These are phyloP conservation scores for Galerina marginata DNA, from an alignment of 768 basidiomycete genomes.

Conservation along the genomic window DNA sequence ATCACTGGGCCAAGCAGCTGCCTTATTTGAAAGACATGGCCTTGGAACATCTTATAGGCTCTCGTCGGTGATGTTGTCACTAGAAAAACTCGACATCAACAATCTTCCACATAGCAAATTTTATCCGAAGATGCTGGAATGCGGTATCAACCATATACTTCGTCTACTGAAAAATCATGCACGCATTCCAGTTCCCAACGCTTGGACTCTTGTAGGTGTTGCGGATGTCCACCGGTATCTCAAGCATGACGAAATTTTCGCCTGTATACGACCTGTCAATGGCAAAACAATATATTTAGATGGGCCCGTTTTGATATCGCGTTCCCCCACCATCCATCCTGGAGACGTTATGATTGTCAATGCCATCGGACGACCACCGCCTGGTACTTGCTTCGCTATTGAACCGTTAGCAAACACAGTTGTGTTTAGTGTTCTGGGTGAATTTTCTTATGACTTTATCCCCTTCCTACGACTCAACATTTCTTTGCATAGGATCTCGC, in stretches of 20 bases:
- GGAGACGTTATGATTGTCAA: conserved; percentile 66
- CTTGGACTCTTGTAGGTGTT: conserved; percentile 74
- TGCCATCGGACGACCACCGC: conserved; percentile 65
- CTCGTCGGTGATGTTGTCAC: conserved; percentile 52
- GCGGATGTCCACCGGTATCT: conserved; percentile 67
- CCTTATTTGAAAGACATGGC: conserved; percentile 59
- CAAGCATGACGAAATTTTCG: conserved; percentile 62
- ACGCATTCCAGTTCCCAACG: conserved; percentile 67
- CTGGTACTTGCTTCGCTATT: conserved; percentile 52
- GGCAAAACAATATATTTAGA: conserved; percentile 49
- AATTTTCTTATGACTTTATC: neutral
- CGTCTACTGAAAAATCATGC: conserved; percentile 69
- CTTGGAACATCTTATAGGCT: conserved; percentile 63
- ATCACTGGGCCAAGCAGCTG: conserved; percentile 50
- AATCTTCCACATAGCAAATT: conserved; percentile 47
- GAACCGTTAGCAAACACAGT: conserved; percentile 66
- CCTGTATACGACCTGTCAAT: conserved; percentile 52
- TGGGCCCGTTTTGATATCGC: conserved; percentile 60
- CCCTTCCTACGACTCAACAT: neutral
- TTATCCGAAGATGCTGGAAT: conserved; percentile 56
- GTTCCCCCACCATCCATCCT: conserved; percentile 73
- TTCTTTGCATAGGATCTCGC: conserved; percentile 48
- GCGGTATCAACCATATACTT: conserved; percentile 65
- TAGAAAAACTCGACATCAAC: conserved; percentile 53
- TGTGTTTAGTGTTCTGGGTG: conserved; percentile 67